Conservation (phyloP, 225 moss, liverwort and hornwort genomes). For the Takakia lepidozioides region DNA sequence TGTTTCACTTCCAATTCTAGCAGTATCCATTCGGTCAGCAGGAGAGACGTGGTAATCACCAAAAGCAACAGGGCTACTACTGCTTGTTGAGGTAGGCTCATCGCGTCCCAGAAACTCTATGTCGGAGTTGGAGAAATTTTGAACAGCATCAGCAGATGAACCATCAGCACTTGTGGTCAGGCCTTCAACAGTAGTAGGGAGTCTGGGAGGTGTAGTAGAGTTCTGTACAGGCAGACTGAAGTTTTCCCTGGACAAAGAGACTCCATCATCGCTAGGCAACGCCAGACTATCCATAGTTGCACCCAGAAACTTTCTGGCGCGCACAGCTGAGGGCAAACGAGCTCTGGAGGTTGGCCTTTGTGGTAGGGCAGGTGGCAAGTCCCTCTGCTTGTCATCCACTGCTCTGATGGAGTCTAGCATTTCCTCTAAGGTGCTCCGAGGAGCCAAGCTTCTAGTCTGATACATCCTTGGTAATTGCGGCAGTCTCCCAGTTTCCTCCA, state of each 20-base stretch:
- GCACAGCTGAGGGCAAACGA: conserved; percentile 67
- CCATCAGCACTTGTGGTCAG: too few relatives aligned
- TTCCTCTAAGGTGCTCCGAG: conserved; percentile 50
- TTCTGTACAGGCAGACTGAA: too few relatives aligned
- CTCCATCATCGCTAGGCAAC: too few relatives aligned
- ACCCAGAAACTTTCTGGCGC: conserved; percentile 57
- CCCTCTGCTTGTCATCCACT: conserved; percentile 33
- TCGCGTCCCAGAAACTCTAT: too few relatives aligned
- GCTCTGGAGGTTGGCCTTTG: conserved; percentile 66
- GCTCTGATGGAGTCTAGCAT: conserved; percentile 28
- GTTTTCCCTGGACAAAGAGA: too few relatives aligned
- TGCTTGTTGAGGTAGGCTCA: conserved; percentile 4
- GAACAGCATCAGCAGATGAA: too few relatives aligned
- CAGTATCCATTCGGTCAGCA: conserved; percentile 9
- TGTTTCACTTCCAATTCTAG: conserved; percentile 16
- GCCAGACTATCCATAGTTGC: conserved; percentile 31
- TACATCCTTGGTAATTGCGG: conserved; percentile 20
- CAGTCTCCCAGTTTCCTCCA: conserved; percentile 3
- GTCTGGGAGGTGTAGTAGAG: too few relatives aligned
- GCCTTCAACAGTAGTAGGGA: too few relatives aligned
- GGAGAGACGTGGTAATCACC: conserved; percentile 11
- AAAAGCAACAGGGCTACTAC: conserved; percentile 1
- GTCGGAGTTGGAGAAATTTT: too few relatives aligned
- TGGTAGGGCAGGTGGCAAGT: conserved; percentile 64
- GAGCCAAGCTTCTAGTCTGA: conserved; percentile 20